Conservation (phyloP, 306 rosid species). For the Vicia faba region DNA sequence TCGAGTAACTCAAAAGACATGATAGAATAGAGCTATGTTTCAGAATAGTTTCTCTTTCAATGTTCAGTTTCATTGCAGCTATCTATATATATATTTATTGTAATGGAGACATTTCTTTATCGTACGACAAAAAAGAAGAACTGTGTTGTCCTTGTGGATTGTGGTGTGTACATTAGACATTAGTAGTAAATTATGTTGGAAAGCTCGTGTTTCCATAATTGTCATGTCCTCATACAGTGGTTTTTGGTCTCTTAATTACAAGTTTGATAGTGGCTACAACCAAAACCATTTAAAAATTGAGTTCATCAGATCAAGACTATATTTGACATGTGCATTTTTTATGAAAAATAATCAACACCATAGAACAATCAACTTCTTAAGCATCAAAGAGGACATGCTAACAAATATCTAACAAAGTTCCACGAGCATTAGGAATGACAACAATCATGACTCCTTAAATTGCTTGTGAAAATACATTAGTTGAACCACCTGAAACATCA, state of each 20-base stretch:
- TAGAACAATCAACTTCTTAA: no score
- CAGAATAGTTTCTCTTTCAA: conserved; percentile 18
- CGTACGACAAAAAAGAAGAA: conserved; percentile 51
- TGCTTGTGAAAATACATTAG: no score
- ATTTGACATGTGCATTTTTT: no score
- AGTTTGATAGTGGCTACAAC: no score
- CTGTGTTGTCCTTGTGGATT: conserved; percentile 43
- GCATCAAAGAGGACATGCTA: no score
- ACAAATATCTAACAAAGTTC: no score
- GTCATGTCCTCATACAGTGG: neutral
- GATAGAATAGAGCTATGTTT: neutral
- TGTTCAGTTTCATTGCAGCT: conserved; percentile 17
- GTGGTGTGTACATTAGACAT: conserved; percentile 4
- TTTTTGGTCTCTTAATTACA: neutral
- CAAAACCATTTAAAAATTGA: no score
- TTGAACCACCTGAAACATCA: no score
- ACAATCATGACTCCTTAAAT: no score
- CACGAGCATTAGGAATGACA: no score
- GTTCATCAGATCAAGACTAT: no score
- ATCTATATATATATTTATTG: conserved; percentile 41
- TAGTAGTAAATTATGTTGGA: conserved; percentile 42
- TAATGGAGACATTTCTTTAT: conserved; percentile 46
- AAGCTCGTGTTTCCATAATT: conserved; percentile 41
- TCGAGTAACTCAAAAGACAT: neutral
- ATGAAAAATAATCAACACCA: no score